Evolutionary conservation across 208 protist genomes (phyloP), one percentile per base, ranked within the genome.

Genomic region (Novymonas esmeraldas): DNA sequence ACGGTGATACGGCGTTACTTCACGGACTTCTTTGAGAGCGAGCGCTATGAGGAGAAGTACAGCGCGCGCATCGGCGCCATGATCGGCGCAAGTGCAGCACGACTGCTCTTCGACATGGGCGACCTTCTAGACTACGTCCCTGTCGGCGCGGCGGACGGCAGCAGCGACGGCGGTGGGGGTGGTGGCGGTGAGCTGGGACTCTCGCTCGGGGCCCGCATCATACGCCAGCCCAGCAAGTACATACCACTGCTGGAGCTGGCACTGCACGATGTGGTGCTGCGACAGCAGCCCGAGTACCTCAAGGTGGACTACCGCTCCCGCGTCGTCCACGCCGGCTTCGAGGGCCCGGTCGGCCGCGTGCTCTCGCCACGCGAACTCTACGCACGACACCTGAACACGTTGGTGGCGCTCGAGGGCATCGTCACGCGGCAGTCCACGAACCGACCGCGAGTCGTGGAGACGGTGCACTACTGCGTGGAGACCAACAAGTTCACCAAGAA

Each of bases 341-440:
- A 96, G 22, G 98, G 98, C 14, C 86, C 87, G 9, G 98, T 99
- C 66, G 98, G 97, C 39, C 60, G 67, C 16, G 78, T 98, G 52
- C 83, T 99, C 9, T 98, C 95, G 0, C 99, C 98, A 13, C 92
- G 98, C 44, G 84, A 93, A 42, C 80, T 99, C 9, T 87, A 85
- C 50, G 85, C 97, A 1, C 51, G 74, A 3, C 93, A 98, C 49
- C 63, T 99, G n/a, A 97, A 97, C 68, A 90, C 88, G 18, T 76
- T 99, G 63, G 96, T 99, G 2, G 92, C 89, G 33, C 72, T 99
- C 20, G 96, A 99, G 59, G 99, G 99, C 50, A 99, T 99, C 62
- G 85, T 99, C 2, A 99, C 97, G 22, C 98, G 98, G 55, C 97
- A 98, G 94, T 93, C 82, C 4, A 77, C 85, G 11, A 91, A 92